Percentiles rank a stretch among this genome's conserved stretches.
phyloP scores from a whole-genome alignment of 2,329 filamentous ascomycete genomes.

The Dothideomycetes sp. region DNA sequence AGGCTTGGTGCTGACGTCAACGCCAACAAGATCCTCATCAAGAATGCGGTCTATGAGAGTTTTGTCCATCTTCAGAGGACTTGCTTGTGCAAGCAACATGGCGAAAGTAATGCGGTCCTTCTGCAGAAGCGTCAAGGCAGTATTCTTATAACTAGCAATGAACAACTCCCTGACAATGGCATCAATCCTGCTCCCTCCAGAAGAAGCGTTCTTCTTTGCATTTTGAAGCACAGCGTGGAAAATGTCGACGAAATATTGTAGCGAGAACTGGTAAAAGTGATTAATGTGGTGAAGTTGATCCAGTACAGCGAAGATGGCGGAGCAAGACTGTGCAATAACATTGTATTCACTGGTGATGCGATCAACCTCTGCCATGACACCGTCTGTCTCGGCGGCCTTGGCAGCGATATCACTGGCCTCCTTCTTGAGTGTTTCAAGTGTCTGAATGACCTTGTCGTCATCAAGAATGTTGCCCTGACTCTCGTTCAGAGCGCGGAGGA shows the following conservation, averaged over 20 bases:
- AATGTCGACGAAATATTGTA: slow-evolving; percentile 96
- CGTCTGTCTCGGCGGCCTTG: slow-evolving; percentile 95
- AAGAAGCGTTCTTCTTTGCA: slow-evolving; percentile 58
- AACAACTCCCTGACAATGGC: slow-evolving; percentile 89
- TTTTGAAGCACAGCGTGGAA: slow-evolving; percentile 83
- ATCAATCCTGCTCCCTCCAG: slow-evolving; percentile 59
- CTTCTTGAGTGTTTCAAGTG: slow-evolving; percentile 92
- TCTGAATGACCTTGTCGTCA: slow-evolving; percentile 96
- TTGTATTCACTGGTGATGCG: slow-evolving; percentile 91
- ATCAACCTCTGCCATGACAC: slow-evolving; percentile 96
- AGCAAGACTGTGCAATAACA: slow-evolving; percentile 87
- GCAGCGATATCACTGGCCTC: slow-evolving; percentile 91
- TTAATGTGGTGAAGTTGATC: slow-evolving; percentile 97
- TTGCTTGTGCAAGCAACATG: slow-evolving; percentile 87
- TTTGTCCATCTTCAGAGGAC: slow-evolving; percentile 95
- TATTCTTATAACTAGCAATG: slow-evolving; percentile 81
- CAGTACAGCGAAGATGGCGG: slow-evolving; percentile 90
- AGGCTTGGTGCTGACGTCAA: slow-evolving; percentile 63
- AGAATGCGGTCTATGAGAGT: slow-evolving; percentile 75
- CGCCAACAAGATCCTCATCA: slow-evolving; percentile 63
- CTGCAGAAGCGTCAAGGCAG: slow-evolving; percentile 83
- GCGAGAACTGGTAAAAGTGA: slow-evolving; percentile 98
- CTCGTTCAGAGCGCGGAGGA: slow-evolving; percentile 91
- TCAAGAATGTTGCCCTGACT: slow-evolving; percentile 96
- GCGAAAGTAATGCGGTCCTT: slow-evolving; percentile 90